phyloP scores from a whole-genome alignment of 225 moss, liverwort and hornwort genomes.

The Bryoerythrophyllum caledonicum region DNA sequence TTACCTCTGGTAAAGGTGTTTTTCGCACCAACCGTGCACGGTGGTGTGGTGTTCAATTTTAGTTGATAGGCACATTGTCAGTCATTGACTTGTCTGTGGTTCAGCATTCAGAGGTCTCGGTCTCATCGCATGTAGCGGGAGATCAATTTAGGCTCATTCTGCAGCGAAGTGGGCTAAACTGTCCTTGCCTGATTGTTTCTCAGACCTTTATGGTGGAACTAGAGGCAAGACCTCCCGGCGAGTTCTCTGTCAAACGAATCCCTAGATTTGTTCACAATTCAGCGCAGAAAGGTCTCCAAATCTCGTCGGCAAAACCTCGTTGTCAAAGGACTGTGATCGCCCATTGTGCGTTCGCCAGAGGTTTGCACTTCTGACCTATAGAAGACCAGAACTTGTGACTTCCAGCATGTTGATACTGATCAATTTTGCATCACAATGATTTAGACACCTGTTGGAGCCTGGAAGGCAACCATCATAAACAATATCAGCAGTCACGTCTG shows the following conservation, averaged over 20 bases:
- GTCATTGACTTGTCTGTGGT: neutral
- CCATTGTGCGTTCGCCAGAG: constrained; percentile 32
- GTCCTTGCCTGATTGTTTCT: constrained; percentile 18
- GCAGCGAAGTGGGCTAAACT: constrained; percentile 3
- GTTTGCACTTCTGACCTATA: constrained; percentile 37
- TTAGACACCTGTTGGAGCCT: neutral
- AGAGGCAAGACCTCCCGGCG: constrained; percentile 37
- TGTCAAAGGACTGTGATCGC: constrained; percentile 37
- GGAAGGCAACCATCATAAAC: neutral
- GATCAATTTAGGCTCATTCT: neutral
- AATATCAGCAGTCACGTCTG: neutral
- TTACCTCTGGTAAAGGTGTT: neutral
- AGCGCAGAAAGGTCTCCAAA: constrained; percentile 35
- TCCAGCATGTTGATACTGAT: constrained; percentile 8
- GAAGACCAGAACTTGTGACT: constrained; percentile 8
- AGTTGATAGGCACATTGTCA: constrained; percentile 9
- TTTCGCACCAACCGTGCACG: neutral
- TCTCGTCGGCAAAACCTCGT: constrained; percentile 34
- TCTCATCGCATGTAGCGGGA: neutral
- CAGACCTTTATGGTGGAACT: constrained; percentile 29
- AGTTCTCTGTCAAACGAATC: constrained; percentile 24
- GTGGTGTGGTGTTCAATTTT: neutral
- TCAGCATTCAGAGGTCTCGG: constrained; percentile 6
- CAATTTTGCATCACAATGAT: neutral
- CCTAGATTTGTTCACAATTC: constrained; percentile 27